Conservation (phyloP, 2,329 filamentous ascomycete genomes). For the Verticillium dahliae region DNA sequence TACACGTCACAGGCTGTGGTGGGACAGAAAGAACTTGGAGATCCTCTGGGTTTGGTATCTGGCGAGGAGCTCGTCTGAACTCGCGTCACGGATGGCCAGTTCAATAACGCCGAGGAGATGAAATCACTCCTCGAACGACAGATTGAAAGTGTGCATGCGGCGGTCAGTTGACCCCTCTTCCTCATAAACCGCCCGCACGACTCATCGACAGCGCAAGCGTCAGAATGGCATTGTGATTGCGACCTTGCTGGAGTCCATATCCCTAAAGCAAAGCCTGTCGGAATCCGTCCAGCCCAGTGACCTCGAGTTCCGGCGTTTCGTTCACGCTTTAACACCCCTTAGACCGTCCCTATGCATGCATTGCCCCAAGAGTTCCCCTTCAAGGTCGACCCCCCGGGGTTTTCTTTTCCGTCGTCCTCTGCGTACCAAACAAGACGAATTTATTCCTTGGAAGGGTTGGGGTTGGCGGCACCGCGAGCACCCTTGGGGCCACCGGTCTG, state of each 20-base stretch:
- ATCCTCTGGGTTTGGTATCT: background rate
- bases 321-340: slow-evolving; percentile 3
- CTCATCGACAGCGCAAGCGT: background rate
- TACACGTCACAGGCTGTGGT: no score
- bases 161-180: background rate
- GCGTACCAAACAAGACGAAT: slow-evolving; percentile 14
- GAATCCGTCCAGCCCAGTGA: slow-evolving; percentile 1
- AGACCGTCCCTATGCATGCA: slow-evolving; percentile 4
- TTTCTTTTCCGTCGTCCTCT: slow-evolving; percentile 16
- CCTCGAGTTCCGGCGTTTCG: slow-evolving; percentile 3
- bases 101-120: background rate
- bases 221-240: slow-evolving; percentile 3
- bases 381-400: slow-evolving; percentile 1
- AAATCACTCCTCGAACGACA: background rate
- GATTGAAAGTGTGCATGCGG: background rate
- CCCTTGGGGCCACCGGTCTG: slow-evolving; percentile 82
- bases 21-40: background rate
- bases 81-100: background rate
- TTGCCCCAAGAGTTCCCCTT: background rate
- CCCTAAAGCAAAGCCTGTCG: slow-evolving; percentile 2
- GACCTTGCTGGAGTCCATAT: slow-evolving; percentile 5
- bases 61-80: background rate
- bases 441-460: slow-evolving; percentile 16
- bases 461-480: slow-evolving; percentile 56
- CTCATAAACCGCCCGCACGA: background rate